These are phyloP conservation scores for Casuarina glauca DNA, from an alignment of 306 rosid genomes.

Conservation along the genomic window DNA sequence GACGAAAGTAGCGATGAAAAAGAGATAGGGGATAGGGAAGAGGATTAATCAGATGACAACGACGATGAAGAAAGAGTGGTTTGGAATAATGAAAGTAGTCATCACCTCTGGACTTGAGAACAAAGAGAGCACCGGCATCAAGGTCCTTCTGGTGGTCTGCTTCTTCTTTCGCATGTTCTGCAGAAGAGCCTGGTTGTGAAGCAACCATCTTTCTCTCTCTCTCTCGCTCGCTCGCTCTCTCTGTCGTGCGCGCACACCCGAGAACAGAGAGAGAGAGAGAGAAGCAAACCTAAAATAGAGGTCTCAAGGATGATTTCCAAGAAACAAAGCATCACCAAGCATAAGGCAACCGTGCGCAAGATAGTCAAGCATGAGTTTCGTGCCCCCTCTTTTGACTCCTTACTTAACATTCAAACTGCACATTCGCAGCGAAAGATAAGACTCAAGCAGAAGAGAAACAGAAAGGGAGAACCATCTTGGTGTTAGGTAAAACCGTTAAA, in stretches of 20 bases:
- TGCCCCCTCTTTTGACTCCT: neutral
- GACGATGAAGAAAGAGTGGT: neutral
- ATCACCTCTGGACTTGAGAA: slow-evolving; percentile 79
- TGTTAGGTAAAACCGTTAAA: too few relatives aligned
- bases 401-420: neutral
- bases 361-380: neutral
- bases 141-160: slow-evolving; percentile 24
- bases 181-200: slow-evolving; percentile 28
- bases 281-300: neutral
- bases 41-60: neutral
- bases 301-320: too few relatives aligned
- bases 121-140: slow-evolving; percentile 87
- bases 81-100: neutral
- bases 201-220: slow-evolving; percentile 35
- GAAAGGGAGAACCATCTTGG: too few relatives aligned
- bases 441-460: too few relatives aligned
- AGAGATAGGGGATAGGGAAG: neutral
- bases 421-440: too few relatives aligned
- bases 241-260: neutral
- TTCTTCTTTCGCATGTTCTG: neutral
- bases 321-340: neutral
- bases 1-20: neutral
- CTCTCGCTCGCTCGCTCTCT: neutral
- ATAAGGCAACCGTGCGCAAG: neutral
- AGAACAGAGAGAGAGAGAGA: neutral